Evolutionary conservation across 331 rosid species (phyloP), one percentile per base, ranked within the genome.

Genomic region (Quercus lobata): DNA sequence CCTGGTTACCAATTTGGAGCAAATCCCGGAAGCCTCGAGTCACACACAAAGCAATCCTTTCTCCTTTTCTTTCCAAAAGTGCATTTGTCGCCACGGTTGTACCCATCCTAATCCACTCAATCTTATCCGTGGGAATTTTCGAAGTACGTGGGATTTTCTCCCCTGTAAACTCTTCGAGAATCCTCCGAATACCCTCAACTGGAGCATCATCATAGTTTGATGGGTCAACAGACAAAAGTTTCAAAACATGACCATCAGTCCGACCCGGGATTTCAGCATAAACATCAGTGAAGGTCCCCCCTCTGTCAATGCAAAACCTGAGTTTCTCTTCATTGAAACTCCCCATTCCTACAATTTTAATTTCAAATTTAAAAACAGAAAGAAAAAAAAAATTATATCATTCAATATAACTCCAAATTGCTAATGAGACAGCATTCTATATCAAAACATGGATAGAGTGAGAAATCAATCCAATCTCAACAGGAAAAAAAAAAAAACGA

Each of bases 91-190:
- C 97, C 72, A 92, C 97, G 58, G 98, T 94, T 60, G 98, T 94
- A 55, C 98, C 98, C 97, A 95, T 95, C 83, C 98, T 84, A 81
- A 95, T 95, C 98, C 98, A 95, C 87, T 92, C 98, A 44, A 95
- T 92, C 84, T 86, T 92, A 79, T 90, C 92, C 0, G 97, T 92
- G 6, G 97, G 97, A 71, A 95, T 90, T 71, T 91, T 92, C 0
- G 83, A 81, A 75, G 75, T 72, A 65, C 97, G 87, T 0, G 93
- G 80, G 69, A 94, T 83, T 76, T 86, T 89, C 78, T 90, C 74
- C 24, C 96, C 90, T 0, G 79, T 83, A 74, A 79, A 91, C 30
- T 94, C 96, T 78, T 94, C 94, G 25, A 94, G 91, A 61, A 92
- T 86, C 90, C 97, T 87, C 68, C 97, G 73, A 35, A 94, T 90